phyloP scores from a whole-genome alignment of 768 basidiomycete species.

The Boletales sp. region DNA sequence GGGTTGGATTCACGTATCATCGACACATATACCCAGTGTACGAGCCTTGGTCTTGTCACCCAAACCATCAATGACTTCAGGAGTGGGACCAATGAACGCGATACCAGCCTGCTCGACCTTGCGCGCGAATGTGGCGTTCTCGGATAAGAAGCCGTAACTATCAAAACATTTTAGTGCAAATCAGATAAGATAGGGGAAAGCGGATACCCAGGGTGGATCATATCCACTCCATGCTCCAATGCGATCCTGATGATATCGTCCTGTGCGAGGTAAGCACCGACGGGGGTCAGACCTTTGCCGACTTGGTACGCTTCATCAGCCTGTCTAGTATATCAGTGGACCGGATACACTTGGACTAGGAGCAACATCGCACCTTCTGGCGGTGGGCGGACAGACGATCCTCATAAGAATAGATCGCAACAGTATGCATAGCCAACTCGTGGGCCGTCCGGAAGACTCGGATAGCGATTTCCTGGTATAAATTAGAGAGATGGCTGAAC shows the following conservation, averaged over 20 bases:
- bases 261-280: conserved; percentile 95
- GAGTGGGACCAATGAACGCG: conserved; percentile 93
- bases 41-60: conserved; percentile 99
- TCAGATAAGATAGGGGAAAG: neutral
- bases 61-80: conserved; percentile 94
- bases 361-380: conserved; percentile 73
- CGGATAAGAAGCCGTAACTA: conserved; percentile 96
- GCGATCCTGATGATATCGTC: conserved; percentile 96
- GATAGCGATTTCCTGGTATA: conserved; percentile 89
- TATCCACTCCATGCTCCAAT: conserved; percentile 98
- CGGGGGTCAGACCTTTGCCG: conserved; percentile 93
- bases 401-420: conserved; percentile 97
- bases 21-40: conserved; percentile 57
- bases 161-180: conserved; percentile 2
- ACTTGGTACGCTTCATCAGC: conserved; percentile 99
- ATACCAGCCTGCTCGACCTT: conserved; percentile 98
- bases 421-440: conserved; percentile 98
- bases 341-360: conserved; percentile 27
- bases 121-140: conserved; percentile 94
- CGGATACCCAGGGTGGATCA: conserved; percentile 95
- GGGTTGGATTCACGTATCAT: conserved; percentile 3
- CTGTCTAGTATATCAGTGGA: conserved; percentile 36
- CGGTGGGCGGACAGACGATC: conserved; percentile 96
- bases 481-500: conserved; percentile 6
- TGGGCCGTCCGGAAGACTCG: conserved; percentile 98